These are phyloP conservation scores for Colletotrichum tropicale DNA, from an alignment of 2,329 filamentous ascomycete genomes.

Conservation along the genomic window DNA sequence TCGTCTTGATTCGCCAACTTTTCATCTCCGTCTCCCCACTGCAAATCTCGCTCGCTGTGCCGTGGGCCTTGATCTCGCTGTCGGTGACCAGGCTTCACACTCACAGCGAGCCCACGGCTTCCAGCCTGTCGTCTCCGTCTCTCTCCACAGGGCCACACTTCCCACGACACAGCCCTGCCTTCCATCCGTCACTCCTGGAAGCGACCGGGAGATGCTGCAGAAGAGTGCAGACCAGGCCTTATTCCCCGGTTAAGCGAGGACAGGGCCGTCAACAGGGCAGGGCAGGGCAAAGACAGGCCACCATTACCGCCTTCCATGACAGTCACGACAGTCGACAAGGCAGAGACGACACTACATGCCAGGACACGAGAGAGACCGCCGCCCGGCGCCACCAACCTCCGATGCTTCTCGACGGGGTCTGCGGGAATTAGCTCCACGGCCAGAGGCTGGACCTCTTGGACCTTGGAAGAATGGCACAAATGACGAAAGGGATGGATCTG, in stretches of 20 bases:
- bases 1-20: slow-evolving; percentile 3
- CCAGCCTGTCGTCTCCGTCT: not conserved
- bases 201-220: not conserved
- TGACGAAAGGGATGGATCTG: slow-evolving; percentile 17
- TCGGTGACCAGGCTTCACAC: not conserved
- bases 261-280: slow-evolving; percentile 4
- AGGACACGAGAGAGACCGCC: not conserved
- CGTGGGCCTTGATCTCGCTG: not conserved
- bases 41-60: slow-evolving; percentile 1
- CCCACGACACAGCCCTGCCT: slow-evolving; percentile 16
- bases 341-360: not conserved
- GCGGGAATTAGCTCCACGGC: slow-evolving; percentile 19
- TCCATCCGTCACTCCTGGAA: not conserved
- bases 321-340: not conserved
- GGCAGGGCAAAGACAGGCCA: slow-evolving; percentile 1
- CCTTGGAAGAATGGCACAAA: slow-evolving; percentile 13
- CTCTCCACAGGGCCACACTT: slow-evolving; percentile 12
- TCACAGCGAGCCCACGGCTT: not conserved
- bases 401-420: slow-evolving; percentile 7
- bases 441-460: slow-evolving; percentile 8
- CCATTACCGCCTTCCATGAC: not conserved
- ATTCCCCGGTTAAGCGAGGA: slow-evolving; percentile 5
- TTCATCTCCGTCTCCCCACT: not conserved
- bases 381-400: not conserved
- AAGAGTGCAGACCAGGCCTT: not conserved